Base-by-base conservation (phyloP, 495 filamentous ascomycete species). In the Parathielavia appendiculata region DNA sequence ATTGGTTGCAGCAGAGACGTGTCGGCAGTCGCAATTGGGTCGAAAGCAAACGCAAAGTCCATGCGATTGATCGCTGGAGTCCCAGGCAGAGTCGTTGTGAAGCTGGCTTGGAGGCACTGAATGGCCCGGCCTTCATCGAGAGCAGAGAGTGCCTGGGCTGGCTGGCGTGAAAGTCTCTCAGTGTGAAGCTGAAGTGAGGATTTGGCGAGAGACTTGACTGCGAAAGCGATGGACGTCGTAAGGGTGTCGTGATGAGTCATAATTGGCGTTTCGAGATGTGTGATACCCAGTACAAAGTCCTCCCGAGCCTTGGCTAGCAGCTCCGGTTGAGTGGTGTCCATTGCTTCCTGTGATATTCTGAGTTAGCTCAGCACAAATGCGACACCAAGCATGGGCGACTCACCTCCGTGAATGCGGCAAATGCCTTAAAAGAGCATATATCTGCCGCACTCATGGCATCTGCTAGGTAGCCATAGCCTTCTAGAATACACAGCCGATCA, bases 281-380 rank as follows among this genome's bases (percentile, higher is more conserved):
- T 76, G 48, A 81, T 71, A 9, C 83, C 85, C 46, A 88, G 77
- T 36, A 83, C 75, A 57, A 81, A 90, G 68, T 90, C 87, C 6
- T 80, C 74, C 40, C 76, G 80, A 10, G 77, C 71, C 63, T 84
- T 87, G 11, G 82, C 75, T 0, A 81, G 71, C 10, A 86, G 71
- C 13, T 76, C 71, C 6, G 88, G 86, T 19, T 80, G 68, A 40
- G 83, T 84, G 11, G 81, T 70, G 63, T 95, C 90, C 30, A 89
- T 63, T 9, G 63, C 41, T 54, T 81, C 78, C 75, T 73, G 51
- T 79, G 47, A 7, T 19, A 10, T 5, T 1, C 8, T 7, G 14
- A 40, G 40, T 70, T 46, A 58, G 54, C 41, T 60, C 39, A 48
- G 59, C 17, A 52, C 59, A 10, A 54, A 23, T 16, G n/a, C 23